A percentile compares a stretch with the other conserved stretches of the same genome.
Evolutionary conservation across 2,329 filamentous ascomycete species (phyloP).

Genomic region (Trichophyton equinum): DNA sequence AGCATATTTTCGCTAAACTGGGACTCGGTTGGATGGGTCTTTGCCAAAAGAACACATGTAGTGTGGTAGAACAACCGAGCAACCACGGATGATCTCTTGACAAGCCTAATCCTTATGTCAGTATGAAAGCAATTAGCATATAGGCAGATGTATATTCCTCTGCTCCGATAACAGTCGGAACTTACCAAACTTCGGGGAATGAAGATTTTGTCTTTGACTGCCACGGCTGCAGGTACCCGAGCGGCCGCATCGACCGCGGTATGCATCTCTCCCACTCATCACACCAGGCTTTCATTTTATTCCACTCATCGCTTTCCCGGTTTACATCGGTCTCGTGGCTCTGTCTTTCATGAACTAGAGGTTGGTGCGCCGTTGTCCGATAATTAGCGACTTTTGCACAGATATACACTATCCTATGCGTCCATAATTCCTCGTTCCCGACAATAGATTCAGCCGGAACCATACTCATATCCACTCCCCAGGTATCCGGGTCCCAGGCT

Average conservation of each 20-base stretch:
- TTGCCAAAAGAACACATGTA: constrained; percentile 65
- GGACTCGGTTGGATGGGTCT: constrained; percentile 58
- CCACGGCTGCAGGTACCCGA: constrained; percentile 60
- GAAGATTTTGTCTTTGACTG: constrained; percentile 56
- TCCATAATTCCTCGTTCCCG: constrained; percentile 71
- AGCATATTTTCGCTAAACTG: constrained; percentile 55
- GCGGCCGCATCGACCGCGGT: constrained; percentile 75
- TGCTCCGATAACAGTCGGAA: constrained; percentile 9
- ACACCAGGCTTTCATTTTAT: constrained; percentile 63
- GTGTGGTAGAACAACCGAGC: constrained; percentile 84
- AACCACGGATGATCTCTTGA: constrained; percentile 69
- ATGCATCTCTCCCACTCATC: constrained; percentile 69
- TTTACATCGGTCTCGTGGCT: constrained; percentile 50
- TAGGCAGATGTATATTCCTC: background rate
- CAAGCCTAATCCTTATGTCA: constrained; percentile 44
- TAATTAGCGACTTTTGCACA: constrained; percentile 81
- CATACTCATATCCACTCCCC: constrained; percentile 74
- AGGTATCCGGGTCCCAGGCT: constrained; percentile 80
- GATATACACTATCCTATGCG: constrained; percentile 78
- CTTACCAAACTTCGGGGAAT: constrained; percentile 78
- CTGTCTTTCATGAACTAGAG: constrained; percentile 45
- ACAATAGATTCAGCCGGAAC: constrained; percentile 39
- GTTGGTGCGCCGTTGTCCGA: constrained; percentile 53
- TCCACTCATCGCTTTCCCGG: constrained; percentile 62
- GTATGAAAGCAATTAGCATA: constrained; percentile 6